Percentiles rank a stretch among this genome's conserved stretches.
phyloP scores from a whole-genome alignment of 495 filamentous ascomycete genomes.

The Amphirosellinia nigrospora region DNA sequence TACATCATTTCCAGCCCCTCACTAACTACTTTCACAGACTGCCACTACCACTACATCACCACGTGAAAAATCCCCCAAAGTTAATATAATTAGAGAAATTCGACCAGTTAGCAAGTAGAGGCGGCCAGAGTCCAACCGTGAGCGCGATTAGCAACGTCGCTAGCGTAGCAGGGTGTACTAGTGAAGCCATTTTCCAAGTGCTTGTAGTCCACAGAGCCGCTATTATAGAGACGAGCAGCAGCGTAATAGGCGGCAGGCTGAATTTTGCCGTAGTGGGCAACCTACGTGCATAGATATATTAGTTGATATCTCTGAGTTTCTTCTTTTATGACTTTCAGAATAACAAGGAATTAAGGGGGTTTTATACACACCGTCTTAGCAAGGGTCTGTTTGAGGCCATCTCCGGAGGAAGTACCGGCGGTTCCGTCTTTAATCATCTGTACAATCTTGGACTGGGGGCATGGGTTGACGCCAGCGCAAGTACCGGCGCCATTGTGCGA shows the following conservation, averaged over 20 bases:
- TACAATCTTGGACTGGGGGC: constrained; percentile 34
- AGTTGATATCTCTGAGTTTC: too few relatives aligned
- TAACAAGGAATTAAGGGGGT: too few relatives aligned
- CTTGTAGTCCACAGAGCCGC: constrained; percentile 52
- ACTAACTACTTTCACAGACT: too few relatives aligned
- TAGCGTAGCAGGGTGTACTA: constrained; percentile 53
- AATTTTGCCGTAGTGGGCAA: constrained; percentile 34
- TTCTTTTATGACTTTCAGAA: too few relatives aligned
- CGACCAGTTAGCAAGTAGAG: background rate
- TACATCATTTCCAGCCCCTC: too few relatives aligned
- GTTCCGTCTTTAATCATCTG: constrained; percentile 48
- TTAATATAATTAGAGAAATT: background rate
- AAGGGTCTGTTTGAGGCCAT: constrained; percentile 45
- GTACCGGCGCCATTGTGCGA: constrained; percentile 35
- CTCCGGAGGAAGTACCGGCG: constrained; percentile 42
- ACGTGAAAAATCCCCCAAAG: background rate
- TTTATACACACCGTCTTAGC: too few relatives aligned
- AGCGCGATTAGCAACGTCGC: constrained; percentile 63
- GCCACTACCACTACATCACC: background rate
- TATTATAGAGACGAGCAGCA: constrained; percentile 61
- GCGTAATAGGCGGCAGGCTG: constrained; percentile 40
- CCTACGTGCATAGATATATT: too few relatives aligned
- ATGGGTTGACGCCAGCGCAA: constrained; percentile 32
- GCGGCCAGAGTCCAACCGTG: constrained; percentile 44
- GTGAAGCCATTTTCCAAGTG: constrained; percentile 59